Base-by-base conservation (phyloP, 2,329 filamentous ascomycete species). In the Rachicladosporium sp. region DNA sequence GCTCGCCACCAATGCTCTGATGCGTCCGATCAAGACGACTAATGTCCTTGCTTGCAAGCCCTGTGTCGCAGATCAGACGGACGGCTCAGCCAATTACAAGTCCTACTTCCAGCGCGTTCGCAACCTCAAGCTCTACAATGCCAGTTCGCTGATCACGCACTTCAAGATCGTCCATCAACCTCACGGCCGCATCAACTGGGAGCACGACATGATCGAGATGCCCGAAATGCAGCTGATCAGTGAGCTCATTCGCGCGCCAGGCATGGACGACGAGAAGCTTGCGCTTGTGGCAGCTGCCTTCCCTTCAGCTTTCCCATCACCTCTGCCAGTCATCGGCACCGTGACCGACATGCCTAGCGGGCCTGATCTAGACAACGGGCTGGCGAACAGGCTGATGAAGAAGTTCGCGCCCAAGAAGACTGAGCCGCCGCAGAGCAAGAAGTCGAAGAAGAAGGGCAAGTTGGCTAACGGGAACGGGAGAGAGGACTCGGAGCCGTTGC, bases 171-270 rank as follows among this genome's bases (percentile, higher is more conserved):
- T 77, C 41, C 70, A 76, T 55, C 49, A 61, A 44, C 43, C 55
- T 43, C 36, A 54, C 9, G 49, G 54, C 7, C 50, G 50, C 10
- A 45, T 63, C 23, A 69, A 78, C 49, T 80, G 76, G 76, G 71
- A 69, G 43, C 65, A 64, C 41, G 68, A 77, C 42, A 77, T 80
- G 73, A 68, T 80, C 38, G 67, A 73, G 46, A 59, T 79, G 33
- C 76, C 76, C 1, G 68, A 72, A 45, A 58, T 63, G 23, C 59
- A 64, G 12, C 57, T 67, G 39, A 65, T 78, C 32, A 59, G 57
- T 13, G 63, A 65, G 15, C 57, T 78, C 13, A 60, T 69, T n/a
- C 62, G 66, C 41, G 64, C 68, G 29, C 66, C 64, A 6, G 73
- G 73, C 9, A 76, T 78, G 66, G 68, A 76, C 50, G 67, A 71